Evolutionary conservation across 192 early-diverging fungal genomes (phyloP), one percentile per base, ranked within the genome.

Genomic region (Cetraspora pellucida): DNA sequence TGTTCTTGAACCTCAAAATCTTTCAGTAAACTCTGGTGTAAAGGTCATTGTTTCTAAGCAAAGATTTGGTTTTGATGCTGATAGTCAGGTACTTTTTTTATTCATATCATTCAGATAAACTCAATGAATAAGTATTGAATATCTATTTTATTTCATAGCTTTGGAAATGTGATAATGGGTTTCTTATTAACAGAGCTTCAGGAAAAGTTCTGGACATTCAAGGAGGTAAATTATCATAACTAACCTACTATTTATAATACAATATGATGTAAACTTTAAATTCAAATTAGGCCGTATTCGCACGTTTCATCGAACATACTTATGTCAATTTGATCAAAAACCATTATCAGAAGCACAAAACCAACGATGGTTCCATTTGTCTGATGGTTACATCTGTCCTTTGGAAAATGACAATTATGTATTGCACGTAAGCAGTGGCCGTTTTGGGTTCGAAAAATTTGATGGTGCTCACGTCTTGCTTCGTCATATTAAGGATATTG

Each of bases 161-260:
- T 8, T 84, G 83, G 83, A 77, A 65, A 67, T 77, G 57, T 52
- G 77, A 78, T 43, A 30, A 77, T 73, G 81, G 83, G 0, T 82
- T 73, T 25, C 49, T 84, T 9, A 52, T 82, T 19, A 84, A 84
- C 68, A 78, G 78, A 74, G 79, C 79, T 17, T 82, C 83, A 16
- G 58, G 70, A 16, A 72, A 78, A 74, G 83, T 81, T 0, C 61
- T 84, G 0, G 81, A 82, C 68, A 63, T 82, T 63, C 27, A 75
- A 37, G 74, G 69, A 43, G 81, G 83, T 81, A 28, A 10, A 44
- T 72, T 11, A 52, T 28, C 21, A 63, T 23, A 28, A 57, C n/a
- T 66, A 25, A 31, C 37, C 2, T 46, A 54, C 23, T 71, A 16
- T 27, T 30, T 54, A 23, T 21, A 21, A 46, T 21, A n/a, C 5